These are phyloP conservation scores for Sclerotinia glacialis DNA, from an alignment of 2,329 filamentous ascomycete genomes.

Conservation along the genomic window DNA sequence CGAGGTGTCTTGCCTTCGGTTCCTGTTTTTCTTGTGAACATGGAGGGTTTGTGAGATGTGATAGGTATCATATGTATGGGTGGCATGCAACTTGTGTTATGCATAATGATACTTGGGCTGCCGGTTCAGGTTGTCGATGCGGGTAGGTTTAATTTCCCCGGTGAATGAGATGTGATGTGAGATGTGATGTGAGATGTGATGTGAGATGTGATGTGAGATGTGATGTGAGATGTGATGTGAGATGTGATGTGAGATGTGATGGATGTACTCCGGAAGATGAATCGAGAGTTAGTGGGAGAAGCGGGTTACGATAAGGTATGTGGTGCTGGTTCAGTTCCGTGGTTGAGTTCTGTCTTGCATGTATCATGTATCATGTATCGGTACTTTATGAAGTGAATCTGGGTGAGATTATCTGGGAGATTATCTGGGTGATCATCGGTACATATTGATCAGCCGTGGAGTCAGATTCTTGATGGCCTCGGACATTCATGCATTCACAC, in stretches of 20 bases:
- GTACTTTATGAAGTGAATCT: background rate
- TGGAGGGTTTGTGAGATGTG: constrained; percentile 5
- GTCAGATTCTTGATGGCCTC: background rate
- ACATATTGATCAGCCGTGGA: background rate
- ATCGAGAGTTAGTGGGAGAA: background rate
- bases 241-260: background rate
- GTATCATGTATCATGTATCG: background rate
- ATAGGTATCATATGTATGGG: constrained; percentile 1
- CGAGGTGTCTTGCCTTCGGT: background rate
- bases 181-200: background rate
- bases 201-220: background rate
- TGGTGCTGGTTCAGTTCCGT: background rate
- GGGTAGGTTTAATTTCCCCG: background rate
- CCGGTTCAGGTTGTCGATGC: background rate
- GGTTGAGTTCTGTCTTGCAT: constrained; percentile 1
- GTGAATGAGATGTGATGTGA: background rate
- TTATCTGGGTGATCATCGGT: no score
- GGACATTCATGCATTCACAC: background rate
- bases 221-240: no score
- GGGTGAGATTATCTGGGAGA: background rate
- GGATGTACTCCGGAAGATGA: background rate
- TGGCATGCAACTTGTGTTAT: constrained; percentile 2
- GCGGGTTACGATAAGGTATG: background rate
- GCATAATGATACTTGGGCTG: background rate
- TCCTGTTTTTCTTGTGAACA: background rate